Base-by-base conservation (phyloP, 371 early-diverging fungal genomes). In the Mucor irregularis region DNA sequence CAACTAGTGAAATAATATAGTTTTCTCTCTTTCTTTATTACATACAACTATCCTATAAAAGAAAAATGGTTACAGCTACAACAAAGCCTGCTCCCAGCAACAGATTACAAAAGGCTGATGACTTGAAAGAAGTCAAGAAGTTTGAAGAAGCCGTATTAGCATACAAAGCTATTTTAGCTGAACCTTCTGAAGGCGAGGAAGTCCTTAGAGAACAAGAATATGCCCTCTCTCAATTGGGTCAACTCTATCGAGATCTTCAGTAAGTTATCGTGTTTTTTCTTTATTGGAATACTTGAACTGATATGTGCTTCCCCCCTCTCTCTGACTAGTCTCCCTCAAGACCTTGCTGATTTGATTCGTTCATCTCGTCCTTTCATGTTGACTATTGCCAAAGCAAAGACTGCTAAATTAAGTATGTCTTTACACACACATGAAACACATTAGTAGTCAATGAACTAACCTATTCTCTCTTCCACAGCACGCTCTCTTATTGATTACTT, bases 311-410 rank as follows among this genome's bases (percentile, higher is more conserved):
- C 24, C 35, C 21, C 26, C 13, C 3, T 29, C 14, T n/a, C 2
- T n/a, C n/a, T n/a, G n/a, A n/a, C 0, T 74, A 94, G 92, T 51
- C 81, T 89, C 38, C 81, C 93, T 25, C 71, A 86, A 13, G 89
- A 91, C 49, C 85, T 97, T 34, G 90, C 93, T 1, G 73, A 65
- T 5, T 81, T 96, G 60, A 87, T 96, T 56, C 88, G 90, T 49
- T 83, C 85, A 17, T 92, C 94, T 19, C 88, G 87, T 50, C 66
- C 81, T 4, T 83, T 92, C 68, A 89, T 97, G 66, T 74, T 84
- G 24, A 73, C 88, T 17, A 90, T 96, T 49, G 88, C 97, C 24
- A 95, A 95, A 71, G 98, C 98, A 39, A 98, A 98, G 81, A 91
- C 96, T 3, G 92, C 98, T 21, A 97, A 95, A 81, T 83, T 98